These are phyloP conservation scores for Pseudodiploospora longispora DNA, from an alignment of 2,329 filamentous ascomycete genomes.

Conservation along the genomic window DNA sequence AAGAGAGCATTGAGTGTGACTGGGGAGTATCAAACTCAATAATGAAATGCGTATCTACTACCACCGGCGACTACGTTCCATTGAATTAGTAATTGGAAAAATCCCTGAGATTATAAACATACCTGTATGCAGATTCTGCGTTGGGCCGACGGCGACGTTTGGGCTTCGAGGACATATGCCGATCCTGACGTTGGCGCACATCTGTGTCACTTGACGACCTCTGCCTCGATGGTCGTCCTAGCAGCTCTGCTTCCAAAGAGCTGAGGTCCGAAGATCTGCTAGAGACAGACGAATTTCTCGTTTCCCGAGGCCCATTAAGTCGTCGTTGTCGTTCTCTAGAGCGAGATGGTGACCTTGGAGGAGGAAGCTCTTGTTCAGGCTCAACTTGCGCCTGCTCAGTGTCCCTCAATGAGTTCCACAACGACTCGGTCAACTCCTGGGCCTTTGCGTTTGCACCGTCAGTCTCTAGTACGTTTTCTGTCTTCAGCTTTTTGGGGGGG, in stretches of 20 bases:
- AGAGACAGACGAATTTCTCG: conserved; percentile 22
- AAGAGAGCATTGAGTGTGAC: too few relatives aligned
- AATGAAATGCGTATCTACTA: conserved; percentile 7
- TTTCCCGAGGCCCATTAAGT: conserved; percentile 16
- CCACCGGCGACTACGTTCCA: conserved; percentile 26
- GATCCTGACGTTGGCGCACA: conserved; percentile 14
- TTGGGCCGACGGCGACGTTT: conserved; percentile 27
- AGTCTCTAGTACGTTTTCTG: neutral
- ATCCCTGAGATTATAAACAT: conserved; percentile 3
- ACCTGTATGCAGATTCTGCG: conserved; percentile 32
- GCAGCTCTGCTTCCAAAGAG: conserved; percentile 30
- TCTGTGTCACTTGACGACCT: conserved; percentile 18
- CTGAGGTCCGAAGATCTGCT: conserved; percentile 28
- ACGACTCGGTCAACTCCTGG: neutral
- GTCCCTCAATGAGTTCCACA: conserved; percentile 5
- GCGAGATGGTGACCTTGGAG: conserved; percentile 2
- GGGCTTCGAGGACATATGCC: conserved; percentile 13
- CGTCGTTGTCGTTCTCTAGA: conserved; percentile 11
- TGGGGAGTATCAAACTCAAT: too few relatives aligned
- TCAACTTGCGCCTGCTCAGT: conserved; percentile 1
- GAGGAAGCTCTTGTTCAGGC: conserved; percentile 1
- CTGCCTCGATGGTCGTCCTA: conserved; percentile 25
- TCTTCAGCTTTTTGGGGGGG: conserved; percentile 3
- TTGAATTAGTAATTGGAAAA: neutral
- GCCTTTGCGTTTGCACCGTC: conserved; percentile 1